These are phyloP conservation scores for Akanthomyces lecanii DNA, from an alignment of 2,329 filamentous ascomycete species.

Conservation along the genomic window DNA sequence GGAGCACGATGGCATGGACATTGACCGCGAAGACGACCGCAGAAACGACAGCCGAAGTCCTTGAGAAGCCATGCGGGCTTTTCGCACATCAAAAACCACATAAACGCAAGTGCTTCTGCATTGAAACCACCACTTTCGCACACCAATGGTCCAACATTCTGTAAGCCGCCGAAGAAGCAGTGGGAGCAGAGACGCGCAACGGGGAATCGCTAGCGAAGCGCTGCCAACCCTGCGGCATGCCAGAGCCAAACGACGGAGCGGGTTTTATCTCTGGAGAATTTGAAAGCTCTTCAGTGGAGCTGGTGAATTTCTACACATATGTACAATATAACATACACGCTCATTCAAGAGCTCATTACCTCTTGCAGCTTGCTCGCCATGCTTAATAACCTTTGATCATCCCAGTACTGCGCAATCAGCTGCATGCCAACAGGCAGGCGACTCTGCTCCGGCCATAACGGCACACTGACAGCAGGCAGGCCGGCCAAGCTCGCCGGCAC, in stretches of 20 bases:
- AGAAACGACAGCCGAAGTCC: conserved; percentile 21
- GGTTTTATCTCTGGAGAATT: not conserved
- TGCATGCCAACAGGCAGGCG: conserved; percentile 57
- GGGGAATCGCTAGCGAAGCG: not conserved
- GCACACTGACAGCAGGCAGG: conserved; percentile 81
- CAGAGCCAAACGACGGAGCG: not conserved
- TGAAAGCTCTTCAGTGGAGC: not conserved
- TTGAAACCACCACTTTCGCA: not conserved
- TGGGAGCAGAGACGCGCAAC: not conserved
- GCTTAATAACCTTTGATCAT: conserved; percentile 61
- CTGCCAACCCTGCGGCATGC: not conserved
- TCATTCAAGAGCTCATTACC: conserved; percentile 23
- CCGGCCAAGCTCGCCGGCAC: conserved; percentile 92
- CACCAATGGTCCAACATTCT: not conserved
- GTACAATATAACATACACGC: conserved; percentile 14
- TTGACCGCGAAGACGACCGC: conserved; percentile 31
- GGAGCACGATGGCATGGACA: conserved; percentile 36
- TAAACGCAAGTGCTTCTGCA: not conserved
- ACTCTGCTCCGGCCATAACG: conserved; percentile 38
- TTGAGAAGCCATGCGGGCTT: conserved; percentile 5
- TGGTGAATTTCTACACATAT: not conserved
- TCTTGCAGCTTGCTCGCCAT: conserved; percentile 47
- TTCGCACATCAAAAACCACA: not conserved
- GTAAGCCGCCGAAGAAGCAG: not conserved
- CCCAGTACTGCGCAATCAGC: conserved; percentile 75